A percentile compares a stretch with the other conserved stretches of the same genome.
phyloP scores from a whole-genome alignment of 805 yeast genomes.

The Saitoella complicata region DNA sequence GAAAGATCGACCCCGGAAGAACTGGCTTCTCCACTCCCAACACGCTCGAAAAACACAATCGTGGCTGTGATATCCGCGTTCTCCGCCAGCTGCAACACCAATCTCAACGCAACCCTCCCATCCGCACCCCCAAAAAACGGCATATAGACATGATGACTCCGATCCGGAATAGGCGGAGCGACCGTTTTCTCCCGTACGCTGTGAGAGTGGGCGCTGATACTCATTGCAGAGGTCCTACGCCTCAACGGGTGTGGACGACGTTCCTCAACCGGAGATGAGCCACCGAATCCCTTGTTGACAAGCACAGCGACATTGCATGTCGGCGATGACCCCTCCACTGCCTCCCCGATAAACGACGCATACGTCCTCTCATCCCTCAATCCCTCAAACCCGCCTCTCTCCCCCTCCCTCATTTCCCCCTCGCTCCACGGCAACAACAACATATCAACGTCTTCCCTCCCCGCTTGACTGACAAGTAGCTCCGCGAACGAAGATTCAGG shows the following conservation, averaged over 20 bases:
- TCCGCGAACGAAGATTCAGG: slow-evolving; percentile 4
- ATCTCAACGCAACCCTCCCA: slow-evolving; percentile 8
- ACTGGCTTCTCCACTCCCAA: too few relatives aligned
- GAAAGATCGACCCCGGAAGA: too few relatives aligned
- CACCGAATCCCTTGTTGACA: slow-evolving; percentile 2
- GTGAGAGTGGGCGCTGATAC: too few relatives aligned
- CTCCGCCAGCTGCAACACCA: slow-evolving; percentile 11
- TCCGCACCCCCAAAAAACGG: slow-evolving; percentile 9
- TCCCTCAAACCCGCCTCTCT: too few relatives aligned
- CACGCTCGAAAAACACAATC: not conserved
- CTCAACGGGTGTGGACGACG: too few relatives aligned
- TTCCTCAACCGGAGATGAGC: too few relatives aligned
- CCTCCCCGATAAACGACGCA: too few relatives aligned
- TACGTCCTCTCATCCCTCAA: too few relatives aligned
- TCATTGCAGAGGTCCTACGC: too few relatives aligned
- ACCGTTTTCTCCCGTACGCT: too few relatives aligned
- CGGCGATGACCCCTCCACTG: not conserved
- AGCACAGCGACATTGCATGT: not conserved
- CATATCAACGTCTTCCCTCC: not conserved
- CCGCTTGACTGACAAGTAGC: not conserved
- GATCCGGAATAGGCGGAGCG: not conserved
- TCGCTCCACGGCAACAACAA: slow-evolving; percentile 1
- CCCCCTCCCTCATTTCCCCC: not conserved
- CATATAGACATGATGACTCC: slow-evolving; percentile 7
- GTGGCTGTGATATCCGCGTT: slow-evolving; percentile 7